phyloP scores from a whole-genome alignment of 2,329 filamentous ascomycete genomes.

The Cytospora piceae region DNA sequence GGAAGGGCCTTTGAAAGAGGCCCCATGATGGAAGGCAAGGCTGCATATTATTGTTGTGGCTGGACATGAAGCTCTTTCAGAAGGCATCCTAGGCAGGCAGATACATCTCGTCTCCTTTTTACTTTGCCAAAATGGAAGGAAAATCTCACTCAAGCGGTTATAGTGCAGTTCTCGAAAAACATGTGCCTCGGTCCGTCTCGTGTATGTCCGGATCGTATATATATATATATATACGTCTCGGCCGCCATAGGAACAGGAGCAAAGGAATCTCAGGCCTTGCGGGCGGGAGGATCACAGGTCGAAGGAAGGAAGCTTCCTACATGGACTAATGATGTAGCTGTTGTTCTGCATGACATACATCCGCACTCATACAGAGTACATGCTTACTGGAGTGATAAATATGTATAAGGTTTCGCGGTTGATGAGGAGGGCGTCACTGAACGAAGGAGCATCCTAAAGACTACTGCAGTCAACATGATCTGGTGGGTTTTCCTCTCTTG shows the following conservation, averaged over 20 bases:
- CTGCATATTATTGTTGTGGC: background rate
- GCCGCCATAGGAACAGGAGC: background rate
- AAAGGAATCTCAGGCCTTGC: background rate
- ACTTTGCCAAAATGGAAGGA: background rate
- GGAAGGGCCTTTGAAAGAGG: background rate
- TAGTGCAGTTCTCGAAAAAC: background rate
- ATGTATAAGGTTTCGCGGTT: too few species aligned
- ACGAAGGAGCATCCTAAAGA: too few species aligned
- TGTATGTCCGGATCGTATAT: background rate
- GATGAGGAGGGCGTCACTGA: too few species aligned
- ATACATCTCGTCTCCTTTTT: constrained; percentile 3
- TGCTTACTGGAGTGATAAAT: too few species aligned
- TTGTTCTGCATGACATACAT: too few species aligned
- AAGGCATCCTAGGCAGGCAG: background rate
- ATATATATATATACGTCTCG: too few species aligned
- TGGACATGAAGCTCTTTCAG: background rate
- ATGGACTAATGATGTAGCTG: too few species aligned
- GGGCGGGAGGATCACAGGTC: background rate
- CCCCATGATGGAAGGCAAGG: background rate
- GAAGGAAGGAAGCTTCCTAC: background rate
- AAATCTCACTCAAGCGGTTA: too few species aligned
- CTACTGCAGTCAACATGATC: too few species aligned
- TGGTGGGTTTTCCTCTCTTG: too few species aligned
- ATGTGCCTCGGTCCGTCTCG: background rate
- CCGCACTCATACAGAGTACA: too few species aligned